Base-by-base conservation (phyloP, 106 monocot species). In the Cymbidium sinense region DNA sequence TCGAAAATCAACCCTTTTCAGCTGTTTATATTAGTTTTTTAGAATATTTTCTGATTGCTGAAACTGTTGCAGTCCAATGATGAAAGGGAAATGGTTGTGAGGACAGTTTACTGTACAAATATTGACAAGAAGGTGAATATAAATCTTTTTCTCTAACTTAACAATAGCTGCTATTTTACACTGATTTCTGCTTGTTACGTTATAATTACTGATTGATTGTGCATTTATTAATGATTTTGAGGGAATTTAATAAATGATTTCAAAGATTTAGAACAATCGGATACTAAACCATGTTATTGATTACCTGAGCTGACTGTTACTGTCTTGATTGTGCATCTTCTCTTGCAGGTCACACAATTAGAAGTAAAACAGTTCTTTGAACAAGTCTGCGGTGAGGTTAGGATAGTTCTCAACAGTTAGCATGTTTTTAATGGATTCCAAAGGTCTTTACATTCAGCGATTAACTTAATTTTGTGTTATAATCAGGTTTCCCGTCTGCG, bases 51-150 rank as follows among this genome's bases (percentile, higher is more conserved):
- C 70, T 70, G 9, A 74, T 64, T 78, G 23, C 58, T 54, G 28
- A 31, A 13, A 28, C 67, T 70, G 13, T 43, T 85, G 72, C 86
- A 91, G 91, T 80, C 86, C 37, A 84, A 82, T 47, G 75, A 85
- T 70, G 91, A 91, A 75, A 78, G 75, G 51, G 85, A 88, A 50
- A 88, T 88, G 88, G 83, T 79, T 73, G 80, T 72, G 21, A 88
- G 91, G 78, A 91, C 91, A 61, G 80, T 91, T 18, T 91, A 88
- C 78, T 91, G 91, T 79, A 88, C 86, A 31, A 91, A 91, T 61
- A 91, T 91, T 75, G 91, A 91, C 77, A 91, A 84, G 78, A 85
- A 86, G 91, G 91, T 91, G 76, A 4, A 28, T 11, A 23, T 4
- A 35, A 30, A 27, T 29, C 74, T 73, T 29, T 73, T 36, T 21